phyloP scores from a whole-genome alignment of 106 monocot species.

The Iris macrosiphon region DNA sequence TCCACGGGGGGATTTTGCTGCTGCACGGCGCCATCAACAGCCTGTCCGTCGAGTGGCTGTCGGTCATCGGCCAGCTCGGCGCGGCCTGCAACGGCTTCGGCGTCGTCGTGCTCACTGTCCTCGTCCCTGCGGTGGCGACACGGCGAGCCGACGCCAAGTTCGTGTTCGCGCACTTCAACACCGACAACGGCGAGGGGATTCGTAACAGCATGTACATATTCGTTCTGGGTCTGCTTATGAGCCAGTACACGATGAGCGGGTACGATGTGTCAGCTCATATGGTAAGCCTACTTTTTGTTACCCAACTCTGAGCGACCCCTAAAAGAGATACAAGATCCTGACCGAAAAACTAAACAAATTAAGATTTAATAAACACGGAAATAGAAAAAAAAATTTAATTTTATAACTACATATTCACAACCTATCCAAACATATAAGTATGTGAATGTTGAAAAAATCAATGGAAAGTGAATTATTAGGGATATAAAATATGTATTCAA shows the following conservation, averaged over 20 bases:
- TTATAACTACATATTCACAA: no score
- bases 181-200: slow-evolving; percentile 25
- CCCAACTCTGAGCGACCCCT: no score
- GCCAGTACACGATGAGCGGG: slow-evolving; percentile 24
- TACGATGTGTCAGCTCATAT: slow-evolving; percentile 27
- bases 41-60: slow-evolving; percentile 18
- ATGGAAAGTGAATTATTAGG: no score
- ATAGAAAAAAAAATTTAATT: no score
- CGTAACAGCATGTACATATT: slow-evolving; percentile 25
- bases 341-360: no score
- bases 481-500: no score
- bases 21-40: slow-evolving; percentile 30
- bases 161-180: slow-evolving; percentile 36
- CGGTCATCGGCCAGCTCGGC: slow-evolving; percentile 20
- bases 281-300: no score
- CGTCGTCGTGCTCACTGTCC: slow-evolving; percentile 27
- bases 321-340: no score
- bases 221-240: slow-evolving; percentile 34
- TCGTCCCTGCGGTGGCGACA: slow-evolving; percentile 24
- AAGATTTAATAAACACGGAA: no score
- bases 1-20: slow-evolving; percentile 24
- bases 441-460: no score
- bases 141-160: slow-evolving; percentile 17
- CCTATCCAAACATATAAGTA: no score
- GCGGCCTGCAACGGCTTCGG: slow-evolving; percentile 28